phyloP scores from a whole-genome alignment of 2,329 filamentous ascomycete genomes.

The Chaetomium sp. region DNA sequence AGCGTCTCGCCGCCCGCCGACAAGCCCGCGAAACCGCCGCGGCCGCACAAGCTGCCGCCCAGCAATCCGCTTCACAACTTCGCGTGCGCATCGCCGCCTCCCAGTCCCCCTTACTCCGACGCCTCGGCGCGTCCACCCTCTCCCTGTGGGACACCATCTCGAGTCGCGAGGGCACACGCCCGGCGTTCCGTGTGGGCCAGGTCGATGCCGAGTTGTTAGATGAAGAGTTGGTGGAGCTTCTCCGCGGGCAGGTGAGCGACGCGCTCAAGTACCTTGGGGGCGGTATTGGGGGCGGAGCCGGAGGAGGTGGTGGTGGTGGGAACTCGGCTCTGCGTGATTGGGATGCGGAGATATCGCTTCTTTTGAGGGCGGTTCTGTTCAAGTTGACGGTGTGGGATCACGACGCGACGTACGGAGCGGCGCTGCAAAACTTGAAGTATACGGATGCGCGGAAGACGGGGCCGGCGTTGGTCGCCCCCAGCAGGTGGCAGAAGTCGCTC shows the following conservation, averaged over 20 bases:
- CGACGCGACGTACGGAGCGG: constrained; percentile 88
- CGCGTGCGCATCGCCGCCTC: constrained; percentile 44
- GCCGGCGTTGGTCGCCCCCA: constrained; percentile 60
- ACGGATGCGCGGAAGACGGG: constrained; percentile 69
- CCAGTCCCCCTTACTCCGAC: constrained; percentile 48
- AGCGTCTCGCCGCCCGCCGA: constrained; percentile 76
- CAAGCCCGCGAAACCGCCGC: constrained; percentile 64
- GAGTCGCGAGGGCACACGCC: constrained; percentile 70
- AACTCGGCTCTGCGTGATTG: constrained; percentile 78
- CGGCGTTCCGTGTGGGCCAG: constrained; percentile 88
- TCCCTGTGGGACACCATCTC: constrained; percentile 64
- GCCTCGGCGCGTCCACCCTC: constrained; percentile 50
- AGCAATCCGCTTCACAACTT: constrained; percentile 33
- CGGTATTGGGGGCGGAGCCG: constrained; percentile 48
- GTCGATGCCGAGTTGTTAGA: constrained; percentile 93
- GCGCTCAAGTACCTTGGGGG: constrained; percentile 81
- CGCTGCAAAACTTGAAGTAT: constrained; percentile 84
- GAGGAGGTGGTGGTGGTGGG: constrained; percentile 35
- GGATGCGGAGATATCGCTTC: constrained; percentile 75
- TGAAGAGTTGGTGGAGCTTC: constrained; percentile 79
- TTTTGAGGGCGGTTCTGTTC: constrained; percentile 73
- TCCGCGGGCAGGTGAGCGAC: constrained; percentile 81
- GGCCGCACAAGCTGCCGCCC: constrained; percentile 48
- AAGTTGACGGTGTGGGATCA: constrained; percentile 97
- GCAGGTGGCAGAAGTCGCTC: constrained; percentile 72